phyloP scores from a whole-genome alignment of 495 filamentous ascomycete species.

The Penicillium cinerascens region DNA sequence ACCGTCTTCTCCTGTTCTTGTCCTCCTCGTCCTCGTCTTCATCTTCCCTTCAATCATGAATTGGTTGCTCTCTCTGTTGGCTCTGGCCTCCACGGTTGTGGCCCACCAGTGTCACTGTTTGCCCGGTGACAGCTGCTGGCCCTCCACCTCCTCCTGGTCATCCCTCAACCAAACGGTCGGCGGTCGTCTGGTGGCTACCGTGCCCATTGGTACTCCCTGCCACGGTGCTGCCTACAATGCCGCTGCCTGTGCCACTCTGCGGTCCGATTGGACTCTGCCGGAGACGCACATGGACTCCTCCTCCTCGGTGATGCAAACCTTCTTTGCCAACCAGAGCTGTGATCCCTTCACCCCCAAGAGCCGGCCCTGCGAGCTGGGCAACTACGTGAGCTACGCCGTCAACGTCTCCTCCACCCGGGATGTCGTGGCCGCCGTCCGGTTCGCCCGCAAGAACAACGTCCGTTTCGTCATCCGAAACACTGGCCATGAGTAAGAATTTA shows the following conservation, averaged over 20 bases:
- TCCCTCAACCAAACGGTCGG: conserved; percentile 35
- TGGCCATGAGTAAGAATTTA: conserved; percentile 45
- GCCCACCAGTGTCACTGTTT: conserved; percentile 18
- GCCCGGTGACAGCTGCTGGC: conserved; percentile 41
- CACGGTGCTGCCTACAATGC: conserved; percentile 39
- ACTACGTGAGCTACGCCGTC: conserved; percentile 54
- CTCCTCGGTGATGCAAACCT: conserved; percentile 43
- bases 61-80: conserved; percentile 20
- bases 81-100: conserved; percentile 20
- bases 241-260: conserved; percentile 23
- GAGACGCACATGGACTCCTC: conserved; percentile 28
- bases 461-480: conserved; percentile 65
- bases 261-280: conserved; percentile 22
- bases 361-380: conserved; percentile 53
- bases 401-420: conserved; percentile 41
- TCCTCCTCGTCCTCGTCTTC: background rate
- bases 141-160: conserved; percentile 32
- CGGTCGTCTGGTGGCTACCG: conserved; percentile 40
- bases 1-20: background rate
- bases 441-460: conserved; percentile 55
- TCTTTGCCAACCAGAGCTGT: conserved; percentile 50
- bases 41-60: conserved; percentile 22
- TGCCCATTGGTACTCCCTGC: conserved; percentile 41
- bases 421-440: conserved; percentile 41
- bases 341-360: conserved; percentile 48